Evolutionary conservation across 257 asterid genomes (phyloP), one percentile per base, ranked within the genome.

Genomic region (Hygrophila difformis): DNA sequence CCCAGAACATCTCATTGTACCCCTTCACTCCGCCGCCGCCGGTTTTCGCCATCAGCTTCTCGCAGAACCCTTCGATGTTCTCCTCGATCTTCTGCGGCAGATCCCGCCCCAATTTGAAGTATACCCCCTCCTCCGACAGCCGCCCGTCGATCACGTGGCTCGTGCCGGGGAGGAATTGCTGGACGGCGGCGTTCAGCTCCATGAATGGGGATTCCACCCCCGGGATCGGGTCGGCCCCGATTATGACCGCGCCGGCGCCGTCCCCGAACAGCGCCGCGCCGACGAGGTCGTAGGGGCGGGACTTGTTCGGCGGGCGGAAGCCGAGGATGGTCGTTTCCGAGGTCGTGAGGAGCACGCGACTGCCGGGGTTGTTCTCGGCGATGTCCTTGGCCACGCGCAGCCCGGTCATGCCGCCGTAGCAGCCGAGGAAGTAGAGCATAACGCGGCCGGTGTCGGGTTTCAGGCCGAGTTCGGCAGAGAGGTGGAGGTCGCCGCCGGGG

Each of bases 401-500:
- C 43, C 89, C 97, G 0, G 95, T 79, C 49, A 77, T 94, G 36
- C 97, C 97, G 11, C 97, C 94, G 46, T 81, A 88, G 68, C 95
- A 88, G 49, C 97, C 97, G 12, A 84, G 67, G 39, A 88, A 88
- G 72, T 84, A 84, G 6, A 84, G 81, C 94, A 84, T 81, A 9
- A 84, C 94, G 9, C 94, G 86, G 1, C 78, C 73, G 28, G 84
- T 79, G 60, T 88, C 93, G 55, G 52, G 68, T 8, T 62, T 57
- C 8, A 84, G 76, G 55, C 81, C 79, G 23, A 88, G 92, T 36
- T 78, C 89, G 1, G 47, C 39, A 31, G 97, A 82, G 11, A 84
- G 80, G 73, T 72, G 49, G 53, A 88, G 95, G 31, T 88, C 97
- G n/a, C 97, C 97, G 16, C 97, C 95, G 0, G 97, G 97, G 17